Evolutionary conservation across 108 stramenopile species (phyloP), one percentile per base, ranked within the genome.

Genomic region (Pseudonitzschia multiseries): DNA sequence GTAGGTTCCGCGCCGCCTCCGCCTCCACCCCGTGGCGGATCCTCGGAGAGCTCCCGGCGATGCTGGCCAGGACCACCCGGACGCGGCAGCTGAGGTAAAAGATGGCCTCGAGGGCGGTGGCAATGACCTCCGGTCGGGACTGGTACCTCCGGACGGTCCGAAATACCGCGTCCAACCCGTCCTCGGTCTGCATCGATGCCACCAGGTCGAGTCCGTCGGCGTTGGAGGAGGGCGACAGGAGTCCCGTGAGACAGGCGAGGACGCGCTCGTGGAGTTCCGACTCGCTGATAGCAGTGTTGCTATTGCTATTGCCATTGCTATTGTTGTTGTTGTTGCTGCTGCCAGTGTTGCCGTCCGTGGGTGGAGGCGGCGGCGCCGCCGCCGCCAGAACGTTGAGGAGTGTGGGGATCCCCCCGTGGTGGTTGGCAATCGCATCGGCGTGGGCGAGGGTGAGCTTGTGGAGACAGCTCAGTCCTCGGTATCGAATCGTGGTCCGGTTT

Each of bases 171-270:
- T n/a, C 42, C 10, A 67, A 15, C 1, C 66, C 66, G 44, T 67
- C 66, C 28, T 67, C 66, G 15, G 31, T 50, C 1, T 44, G 22
- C 1, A 67, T 17, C 8, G 46, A 67, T 1, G 46, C 46, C 31
- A 67, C 66, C 44, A 67, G 36, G n/a, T 67, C 66, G 31, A 67
- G 36, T 2, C 46, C 66, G 22, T 48, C 46, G 8, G 66, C 66
- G 28, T 67, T 67, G 27, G 43, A 50, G 27, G 43, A 50, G 40
- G 43, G 43, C 28, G 66, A 67, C 12, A 67, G 36, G 41, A 67
- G 24, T 22, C 46, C 46, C 15, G 28, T 31, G 21, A 67, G 42
- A 48, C 46, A 48, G n/a, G 33, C 22, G 42, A 44, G 46, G n/a
- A 22, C 46, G 2, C 27, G 17, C 26, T 67, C 27, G 28, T 67